Evolutionary conservation across 2,329 filamentous ascomycete species (phyloP), one percentile per base, ranked within the genome.

Genomic region (Aspergillus thermomutatus): DNA sequence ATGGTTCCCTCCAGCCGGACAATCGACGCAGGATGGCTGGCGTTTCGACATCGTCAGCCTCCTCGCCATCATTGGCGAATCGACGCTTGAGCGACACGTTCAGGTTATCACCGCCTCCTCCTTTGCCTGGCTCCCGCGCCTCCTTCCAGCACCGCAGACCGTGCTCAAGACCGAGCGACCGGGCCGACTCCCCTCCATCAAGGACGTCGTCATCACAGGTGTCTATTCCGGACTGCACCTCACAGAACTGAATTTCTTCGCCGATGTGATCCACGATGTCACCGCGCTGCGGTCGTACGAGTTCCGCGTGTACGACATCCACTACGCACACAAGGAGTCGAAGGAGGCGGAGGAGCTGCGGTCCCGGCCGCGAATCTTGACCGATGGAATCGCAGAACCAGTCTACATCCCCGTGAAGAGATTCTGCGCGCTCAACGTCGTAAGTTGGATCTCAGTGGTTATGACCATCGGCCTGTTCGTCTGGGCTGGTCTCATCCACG

Each of bases 41-140:
- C 78, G 79, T 27, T 78, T 86, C 50, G 84, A 87, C 63, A 83
- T 86, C 47, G 82, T 87, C 56, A 85, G 82, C 46, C 79, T 87
- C 25, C 79, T 87, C 52, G 84, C 84, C 55, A 81, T 87, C 63
- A 84, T 87, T 57, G 84, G 84, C 66, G 84, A 86, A 71, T 80
- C 79, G 2, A 80, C 81, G 10, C 84, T 86, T 57, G 77, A 80
- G 48, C 80, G 82, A 59, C 83, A 86, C 66, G 75, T 80, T 1
- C 83, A 85, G 65, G 76, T 81, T 53, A 80, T 86, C 62, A 86
- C 83, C 1, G 80, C 83, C 17, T 83, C 82, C 10, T 75, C 78
- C 54, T 76, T 83, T 31, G 84, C 82, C 60, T 76, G 82, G 41
- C 74, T 86, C 5, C 84, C 84, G 28, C 80, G 84, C 52, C 79